Evolutionary conservation across 2,329 filamentous ascomycete genomes (phyloP).

Genomic region (Ceratocystis alfenasii): DNA sequence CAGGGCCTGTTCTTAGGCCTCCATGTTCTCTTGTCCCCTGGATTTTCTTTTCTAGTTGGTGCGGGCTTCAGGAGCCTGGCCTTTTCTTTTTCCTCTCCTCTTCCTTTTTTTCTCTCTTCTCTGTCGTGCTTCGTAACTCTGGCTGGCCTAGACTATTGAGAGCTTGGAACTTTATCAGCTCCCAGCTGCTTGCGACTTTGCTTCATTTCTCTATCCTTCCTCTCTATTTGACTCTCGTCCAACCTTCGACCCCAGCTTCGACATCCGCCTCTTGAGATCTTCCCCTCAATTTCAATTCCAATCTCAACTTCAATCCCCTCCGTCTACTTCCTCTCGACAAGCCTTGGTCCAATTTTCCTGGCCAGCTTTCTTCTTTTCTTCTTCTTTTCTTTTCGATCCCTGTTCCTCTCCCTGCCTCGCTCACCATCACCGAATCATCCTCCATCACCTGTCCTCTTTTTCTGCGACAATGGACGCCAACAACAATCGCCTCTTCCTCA

Average conservation of each 20-base stretch:
- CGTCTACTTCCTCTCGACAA: slow-evolving; percentile 6
- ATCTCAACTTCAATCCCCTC: neutral
- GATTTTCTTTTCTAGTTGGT: slow-evolving; percentile 6
- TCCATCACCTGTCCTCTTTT: neutral
- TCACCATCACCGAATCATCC: neutral
- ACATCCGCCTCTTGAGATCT: slow-evolving; percentile 1
- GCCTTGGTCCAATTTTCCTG: neutral
- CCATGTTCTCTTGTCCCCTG: neutral
- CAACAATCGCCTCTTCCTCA: slow-evolving; percentile 54
- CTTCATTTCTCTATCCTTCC: slow-evolving; percentile 1
- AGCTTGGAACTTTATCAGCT: slow-evolving; percentile 1
- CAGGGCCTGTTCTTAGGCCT: slow-evolving; percentile 2
- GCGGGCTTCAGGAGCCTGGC: slow-evolving; percentile 13
- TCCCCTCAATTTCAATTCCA: neutral
- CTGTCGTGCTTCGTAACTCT: neutral
- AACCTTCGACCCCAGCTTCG: slow-evolving; percentile 2
- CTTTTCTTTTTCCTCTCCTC: slow-evolving; percentile 13
- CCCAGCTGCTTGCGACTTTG: slow-evolving; percentile 1
- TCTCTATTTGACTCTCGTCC: neutral
- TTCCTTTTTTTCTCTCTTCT: slow-evolving; percentile 8
- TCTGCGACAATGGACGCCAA: slow-evolving; percentile 39
- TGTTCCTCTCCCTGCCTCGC: neutral
- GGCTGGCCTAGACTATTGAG: neutral
- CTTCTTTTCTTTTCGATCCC: neutral
- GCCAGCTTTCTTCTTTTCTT: neutral